phyloP scores from a whole-genome alignment of 768 basidiomycete genomes.

The Crepidotus variabilis region DNA sequence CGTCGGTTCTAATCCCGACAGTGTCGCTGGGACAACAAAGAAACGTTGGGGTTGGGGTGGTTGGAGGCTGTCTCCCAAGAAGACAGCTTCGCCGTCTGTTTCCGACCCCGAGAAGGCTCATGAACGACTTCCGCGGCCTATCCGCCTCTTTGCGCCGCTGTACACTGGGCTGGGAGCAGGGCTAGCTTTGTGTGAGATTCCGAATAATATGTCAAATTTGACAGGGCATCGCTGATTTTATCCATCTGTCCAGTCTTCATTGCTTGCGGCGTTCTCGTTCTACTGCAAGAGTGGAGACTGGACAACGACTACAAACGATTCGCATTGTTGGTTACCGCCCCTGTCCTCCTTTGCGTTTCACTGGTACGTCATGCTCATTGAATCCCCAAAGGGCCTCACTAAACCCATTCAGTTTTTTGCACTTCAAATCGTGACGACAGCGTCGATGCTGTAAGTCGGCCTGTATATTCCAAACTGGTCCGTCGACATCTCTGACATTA shows the following conservation, averaged over 20 bases:
- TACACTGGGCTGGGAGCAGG: conserved; percentile 71
- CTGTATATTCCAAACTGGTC: conserved; percentile 3
- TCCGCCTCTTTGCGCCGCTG: conserved; percentile 65
- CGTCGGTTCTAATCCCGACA: conserved; percentile 8
- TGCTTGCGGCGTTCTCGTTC: conserved; percentile 50
- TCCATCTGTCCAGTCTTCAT: conserved; percentile 53
- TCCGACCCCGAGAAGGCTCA: conserved; percentile 52
- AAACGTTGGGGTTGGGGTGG: conserved; percentile 37
- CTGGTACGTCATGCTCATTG: conserved; percentile 41
- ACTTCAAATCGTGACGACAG: conserved; percentile 60
- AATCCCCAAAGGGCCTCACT: neutral
- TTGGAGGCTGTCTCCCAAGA: conserved; percentile 41
- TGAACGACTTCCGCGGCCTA: conserved; percentile 37
- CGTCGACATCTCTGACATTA: conserved; percentile 13
- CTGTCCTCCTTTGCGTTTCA: conserved; percentile 74
- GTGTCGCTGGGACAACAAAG: conserved; percentile 10
- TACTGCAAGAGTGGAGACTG: conserved; percentile 64
- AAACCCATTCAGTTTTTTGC: conserved; percentile 60
- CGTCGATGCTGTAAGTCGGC: conserved; percentile 57
- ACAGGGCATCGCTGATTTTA: too few relatives aligned
- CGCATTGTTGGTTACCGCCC: conserved; percentile 57
- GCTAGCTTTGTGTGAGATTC: conserved; percentile 56
- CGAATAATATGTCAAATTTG: too few relatives aligned
- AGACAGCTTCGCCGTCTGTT: conserved; percentile 19
- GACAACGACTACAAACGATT: conserved; percentile 66